These are phyloP conservation scores for Apiotrichum montevideense DNA, from an alignment of 1,284 basidiomycete genomes.

Conservation along the genomic window DNA sequence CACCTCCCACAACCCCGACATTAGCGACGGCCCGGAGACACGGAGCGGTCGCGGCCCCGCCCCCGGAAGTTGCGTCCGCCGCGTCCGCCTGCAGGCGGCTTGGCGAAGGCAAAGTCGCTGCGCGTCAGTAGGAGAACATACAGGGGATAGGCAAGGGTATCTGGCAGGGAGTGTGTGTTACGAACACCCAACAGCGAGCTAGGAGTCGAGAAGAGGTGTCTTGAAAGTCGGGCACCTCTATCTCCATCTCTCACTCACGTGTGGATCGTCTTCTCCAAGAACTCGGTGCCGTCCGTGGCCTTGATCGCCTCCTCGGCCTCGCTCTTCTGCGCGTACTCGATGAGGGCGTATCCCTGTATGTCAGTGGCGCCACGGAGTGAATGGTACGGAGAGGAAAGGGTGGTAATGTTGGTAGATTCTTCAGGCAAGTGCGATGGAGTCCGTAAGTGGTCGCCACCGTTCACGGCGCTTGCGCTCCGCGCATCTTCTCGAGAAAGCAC, in stretches of 20 bases:
- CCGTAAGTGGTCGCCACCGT: too few species aligned
- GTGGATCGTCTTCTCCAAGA: slow-evolving; percentile 81
- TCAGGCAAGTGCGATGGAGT: too few species aligned
- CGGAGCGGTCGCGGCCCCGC: slow-evolving; percentile 33
- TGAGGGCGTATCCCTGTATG: slow-evolving; percentile 80
- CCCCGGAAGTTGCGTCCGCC: slow-evolving; percentile 14
- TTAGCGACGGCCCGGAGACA: slow-evolving; percentile 31
- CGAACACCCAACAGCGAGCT: too few species aligned
- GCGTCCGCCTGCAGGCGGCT: slow-evolving; percentile 60
- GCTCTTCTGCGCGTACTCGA: slow-evolving; percentile 89
- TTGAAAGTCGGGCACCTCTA: too few species aligned
- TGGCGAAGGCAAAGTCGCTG: slow-evolving; percentile 89
- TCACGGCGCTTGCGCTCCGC: too few species aligned
- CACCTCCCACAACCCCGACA: background rate
- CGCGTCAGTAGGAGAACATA: background rate
- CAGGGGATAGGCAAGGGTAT: too few species aligned
- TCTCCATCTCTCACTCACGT: slow-evolving; percentile 45
- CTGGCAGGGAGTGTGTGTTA: too few species aligned
- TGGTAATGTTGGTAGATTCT: too few species aligned
- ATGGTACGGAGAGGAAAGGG: background rate
- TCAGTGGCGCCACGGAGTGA: background rate
- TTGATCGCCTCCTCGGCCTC: slow-evolving; percentile 87
- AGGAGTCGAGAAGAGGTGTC: too few species aligned
- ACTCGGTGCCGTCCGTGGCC: slow-evolving; percentile 68
- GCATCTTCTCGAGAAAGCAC: too few species aligned